Evolutionary conservation across 75 land plant genomes (phyloP).

Genomic region (Pinus tabuliformis): DNA sequence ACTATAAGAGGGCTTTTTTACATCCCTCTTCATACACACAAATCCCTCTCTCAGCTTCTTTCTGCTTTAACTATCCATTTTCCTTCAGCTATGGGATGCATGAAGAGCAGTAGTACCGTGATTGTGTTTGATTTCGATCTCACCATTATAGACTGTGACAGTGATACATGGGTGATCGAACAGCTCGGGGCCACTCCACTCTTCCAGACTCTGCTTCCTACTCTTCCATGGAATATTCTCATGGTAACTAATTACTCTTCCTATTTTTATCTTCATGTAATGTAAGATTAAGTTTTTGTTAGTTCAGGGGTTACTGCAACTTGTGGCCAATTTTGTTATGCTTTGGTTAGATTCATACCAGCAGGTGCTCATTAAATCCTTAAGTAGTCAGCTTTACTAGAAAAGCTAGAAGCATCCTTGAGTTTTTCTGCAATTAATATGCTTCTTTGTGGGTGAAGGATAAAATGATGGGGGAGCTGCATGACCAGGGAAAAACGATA

Average conservation of each 20-base stretch:
- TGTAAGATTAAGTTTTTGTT: not conserved
- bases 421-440: not conserved
- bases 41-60: too few relatives aligned
- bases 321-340: too few relatives aligned
- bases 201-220: slow-evolving; percentile 49
- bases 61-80: too few relatives aligned
- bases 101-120: slow-evolving; percentile 7
- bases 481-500: slow-evolving; percentile 58
- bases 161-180: slow-evolving; percentile 82
- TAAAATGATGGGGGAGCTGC: slow-evolving; percentile 70
- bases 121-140: slow-evolving; percentile 85
- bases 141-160: slow-evolving; percentile 76
- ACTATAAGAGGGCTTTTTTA: too few relatives aligned
- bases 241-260: slow-evolving; percentile 34
- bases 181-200: slow-evolving; percentile 50
- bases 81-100: too few relatives aligned
- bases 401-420: too few relatives aligned
- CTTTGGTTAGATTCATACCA: too few relatives aligned
- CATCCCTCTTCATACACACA: too few relatives aligned
- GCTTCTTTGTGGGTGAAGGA: not conserved
- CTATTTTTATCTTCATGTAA: not conserved
- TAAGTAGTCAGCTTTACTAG: too few relatives aligned
- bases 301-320: too few relatives aligned
- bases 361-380: too few relatives aligned
- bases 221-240: slow-evolving; percentile 75